Evolutionary conservation across 2,329 filamentous ascomycete species (phyloP), one percentile per base, ranked within the genome.

Genomic region (Aureobasidium sp.): DNA sequence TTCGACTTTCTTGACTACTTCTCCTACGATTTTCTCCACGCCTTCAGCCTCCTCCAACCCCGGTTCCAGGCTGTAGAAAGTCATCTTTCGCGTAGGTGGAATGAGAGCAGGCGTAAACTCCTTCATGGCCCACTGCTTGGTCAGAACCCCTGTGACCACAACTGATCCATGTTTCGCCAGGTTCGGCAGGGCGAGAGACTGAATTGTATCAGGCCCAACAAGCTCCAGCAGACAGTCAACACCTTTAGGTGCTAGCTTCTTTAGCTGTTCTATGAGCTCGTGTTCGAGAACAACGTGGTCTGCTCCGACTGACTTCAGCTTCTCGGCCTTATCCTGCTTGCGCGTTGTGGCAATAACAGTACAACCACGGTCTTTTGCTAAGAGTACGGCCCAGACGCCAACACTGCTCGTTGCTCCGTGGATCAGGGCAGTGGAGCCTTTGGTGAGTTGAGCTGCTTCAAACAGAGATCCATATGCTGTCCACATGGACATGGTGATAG

Each of bases 331-430:
- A 4, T 50, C 36, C 39, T 56, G 20, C 34, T 64, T 43, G 29
- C 63, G 53, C 1, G 59, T 64, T 13, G 63, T 63, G 8, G 63
- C 62, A n/a, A 62, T 62, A 32, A 64, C 59, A 13, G 59, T 64
- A 26, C 59, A 62, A 15, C 63, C 63, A 2, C 6, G 36, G 3
- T 34, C 41, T 34, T 63, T 63, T 24, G 59, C 63, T 12, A 64
- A 32, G 2, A 64, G 59, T 20, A 47, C 27, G 10, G 63, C 63
- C 59, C 59, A 62, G n/a, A 62, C 37, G 7, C 63, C 63, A 12
- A 64, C 51, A 17, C 39, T 47, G 43, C 48, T 56, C 17, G 63
- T 63, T 9, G 48, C 51, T 8, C 59, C 63, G 26, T 62, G 63
- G 8, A 59, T 47, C 27, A 64, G 48, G 10, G 46, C 48, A 27